These are phyloP conservation scores for Peniophora sp. DNA, from an alignment of 1,284 basidiomycete genomes.

Conservation along the genomic window DNA sequence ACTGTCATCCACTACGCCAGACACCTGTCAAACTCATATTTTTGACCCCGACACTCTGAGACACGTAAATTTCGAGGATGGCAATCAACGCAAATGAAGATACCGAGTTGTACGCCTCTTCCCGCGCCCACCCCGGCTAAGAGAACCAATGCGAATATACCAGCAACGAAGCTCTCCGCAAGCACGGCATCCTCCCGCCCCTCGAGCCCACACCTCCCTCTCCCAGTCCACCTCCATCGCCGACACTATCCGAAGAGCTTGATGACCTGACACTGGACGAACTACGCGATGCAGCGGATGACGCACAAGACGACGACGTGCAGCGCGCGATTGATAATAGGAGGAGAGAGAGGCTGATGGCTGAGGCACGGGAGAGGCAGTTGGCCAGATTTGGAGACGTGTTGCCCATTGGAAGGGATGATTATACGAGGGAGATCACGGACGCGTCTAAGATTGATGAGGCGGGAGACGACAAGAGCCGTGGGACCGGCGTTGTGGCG, in stretches of 20 bases:
- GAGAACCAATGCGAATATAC: background rate
- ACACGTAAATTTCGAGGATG: no score
- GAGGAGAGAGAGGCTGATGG: constrained; percentile 52
- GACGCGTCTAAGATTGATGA: constrained; percentile 78
- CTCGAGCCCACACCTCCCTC: constrained; percentile 59
- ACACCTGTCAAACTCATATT: background rate
- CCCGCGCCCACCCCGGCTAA: background rate
- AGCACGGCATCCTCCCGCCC: constrained; percentile 84
- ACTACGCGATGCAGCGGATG: constrained; percentile 61
- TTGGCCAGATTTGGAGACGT: constrained; percentile 78
- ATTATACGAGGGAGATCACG: constrained; percentile 93
- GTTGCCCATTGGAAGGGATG: constrained; percentile 85
- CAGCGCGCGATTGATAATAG: constrained; percentile 71
- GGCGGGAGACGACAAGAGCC: constrained; percentile 54
- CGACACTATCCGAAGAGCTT: constrained; percentile 56
- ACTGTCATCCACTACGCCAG: background rate
- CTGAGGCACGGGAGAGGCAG: constrained; percentile 52
- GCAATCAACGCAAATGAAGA: constrained; percentile 78
- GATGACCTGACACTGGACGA: constrained; percentile 62
- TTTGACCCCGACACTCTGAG: no score
- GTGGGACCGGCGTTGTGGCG: constrained; percentile 82
- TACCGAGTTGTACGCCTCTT: constrained; percentile 70
- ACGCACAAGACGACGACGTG: constrained; percentile 68
- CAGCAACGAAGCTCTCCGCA: constrained; percentile 89
- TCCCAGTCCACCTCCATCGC: constrained; percentile 67